These are phyloP conservation scores for Torrubiella hemipterigena DNA, from an alignment of 2,329 filamentous ascomycete species.

Conservation along the genomic window DNA sequence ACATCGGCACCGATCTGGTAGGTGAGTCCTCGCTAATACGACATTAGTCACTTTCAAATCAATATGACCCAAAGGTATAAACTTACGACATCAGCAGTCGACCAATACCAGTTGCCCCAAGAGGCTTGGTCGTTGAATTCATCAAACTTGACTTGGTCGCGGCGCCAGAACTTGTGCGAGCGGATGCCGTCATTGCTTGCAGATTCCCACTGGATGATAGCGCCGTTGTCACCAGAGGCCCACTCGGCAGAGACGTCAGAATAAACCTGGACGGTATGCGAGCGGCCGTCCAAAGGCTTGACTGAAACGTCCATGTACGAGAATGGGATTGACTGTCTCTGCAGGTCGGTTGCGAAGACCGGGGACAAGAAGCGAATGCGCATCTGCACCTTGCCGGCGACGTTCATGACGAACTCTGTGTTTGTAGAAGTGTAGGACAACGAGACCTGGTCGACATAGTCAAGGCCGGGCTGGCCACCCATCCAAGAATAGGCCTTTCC, in stretches of 20 bases:
- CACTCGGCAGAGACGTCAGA: slow-evolving; percentile 65
- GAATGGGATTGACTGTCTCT: slow-evolving; percentile 56
- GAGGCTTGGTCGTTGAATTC: slow-evolving; percentile 61
- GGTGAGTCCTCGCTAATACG: slow-evolving; percentile 36
- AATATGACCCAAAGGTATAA: neutral
- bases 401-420: slow-evolving; percentile 57
- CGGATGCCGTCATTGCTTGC: slow-evolving; percentile 35
- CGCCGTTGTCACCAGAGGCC: slow-evolving; percentile 48
- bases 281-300: slow-evolving; percentile 45
- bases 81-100: slow-evolving; percentile 37
- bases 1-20: slow-evolving; percentile 60
- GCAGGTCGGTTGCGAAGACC: slow-evolving; percentile 52
- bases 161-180: slow-evolving; percentile 52
- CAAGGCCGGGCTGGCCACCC: slow-evolving; percentile 39
- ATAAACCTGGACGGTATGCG: slow-evolving; percentile 59
- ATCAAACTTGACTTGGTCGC: slow-evolving; percentile 50
- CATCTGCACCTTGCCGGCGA: slow-evolving; percentile 48
- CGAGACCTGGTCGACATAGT: slow-evolving; percentile 45
- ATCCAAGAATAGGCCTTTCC: slow-evolving; percentile 54
- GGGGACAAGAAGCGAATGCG: slow-evolving; percentile 61
- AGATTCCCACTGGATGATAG: slow-evolving; percentile 51
- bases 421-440: slow-evolving; percentile 62
- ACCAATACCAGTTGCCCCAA: slow-evolving; percentile 74
- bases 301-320: slow-evolving; percentile 59
- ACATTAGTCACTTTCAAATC: neutral